Conservation (phyloP, 2,329 filamentous ascomycete genomes). For the Pestalotiopsis sp. region DNA sequence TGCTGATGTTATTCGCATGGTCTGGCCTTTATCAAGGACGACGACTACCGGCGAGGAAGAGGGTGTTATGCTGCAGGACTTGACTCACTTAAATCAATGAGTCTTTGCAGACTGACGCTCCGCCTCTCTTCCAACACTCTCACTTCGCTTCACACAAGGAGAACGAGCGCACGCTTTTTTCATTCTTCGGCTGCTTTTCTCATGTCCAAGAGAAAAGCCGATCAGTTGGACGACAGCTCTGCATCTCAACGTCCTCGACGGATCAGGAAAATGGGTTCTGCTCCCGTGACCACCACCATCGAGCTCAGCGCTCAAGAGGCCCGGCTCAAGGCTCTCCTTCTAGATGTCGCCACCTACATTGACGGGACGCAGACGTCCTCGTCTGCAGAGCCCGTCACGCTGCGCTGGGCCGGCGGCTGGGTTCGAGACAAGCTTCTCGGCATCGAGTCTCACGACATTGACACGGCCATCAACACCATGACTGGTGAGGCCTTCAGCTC, state of each 20-base stretch:
- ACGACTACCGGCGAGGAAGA: neutral
- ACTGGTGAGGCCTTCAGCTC: slow-evolving; percentile 78
- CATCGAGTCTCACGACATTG: slow-evolving; percentile 76
- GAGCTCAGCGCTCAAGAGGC: slow-evolving; percentile 71
- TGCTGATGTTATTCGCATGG: neutral
- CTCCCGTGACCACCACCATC: slow-evolving; percentile 36
- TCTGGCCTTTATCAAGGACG: neutral
- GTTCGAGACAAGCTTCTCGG: slow-evolving; percentile 82
- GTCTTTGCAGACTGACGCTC: slow-evolving; percentile 1
- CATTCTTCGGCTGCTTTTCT: slow-evolving; percentile 13
- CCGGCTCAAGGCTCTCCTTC: slow-evolving; percentile 73
- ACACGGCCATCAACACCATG: slow-evolving; percentile 85
- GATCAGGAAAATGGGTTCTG: slow-evolving; percentile 31
- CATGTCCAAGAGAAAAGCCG: slow-evolving; percentile 35
- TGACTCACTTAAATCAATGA: slow-evolving; percentile 13
- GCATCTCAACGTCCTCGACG: slow-evolving; percentile 21
- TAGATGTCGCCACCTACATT: slow-evolving; percentile 79
- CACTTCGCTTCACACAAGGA: neutral
- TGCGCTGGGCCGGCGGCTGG: slow-evolving; percentile 87
- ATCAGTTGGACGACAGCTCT: slow-evolving; percentile 22
- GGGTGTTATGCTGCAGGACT: neutral
- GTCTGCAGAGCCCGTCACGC: slow-evolving; percentile 55
- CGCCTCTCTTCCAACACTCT: neutral
- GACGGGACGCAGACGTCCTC: slow-evolving; percentile 49
- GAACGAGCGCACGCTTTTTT: neutral